Percentiles rank a stretch among this genome's conserved stretches.
phyloP scores from a whole-genome alignment of 805 yeast species.

The Metschnikowia noctiluminum region DNA sequence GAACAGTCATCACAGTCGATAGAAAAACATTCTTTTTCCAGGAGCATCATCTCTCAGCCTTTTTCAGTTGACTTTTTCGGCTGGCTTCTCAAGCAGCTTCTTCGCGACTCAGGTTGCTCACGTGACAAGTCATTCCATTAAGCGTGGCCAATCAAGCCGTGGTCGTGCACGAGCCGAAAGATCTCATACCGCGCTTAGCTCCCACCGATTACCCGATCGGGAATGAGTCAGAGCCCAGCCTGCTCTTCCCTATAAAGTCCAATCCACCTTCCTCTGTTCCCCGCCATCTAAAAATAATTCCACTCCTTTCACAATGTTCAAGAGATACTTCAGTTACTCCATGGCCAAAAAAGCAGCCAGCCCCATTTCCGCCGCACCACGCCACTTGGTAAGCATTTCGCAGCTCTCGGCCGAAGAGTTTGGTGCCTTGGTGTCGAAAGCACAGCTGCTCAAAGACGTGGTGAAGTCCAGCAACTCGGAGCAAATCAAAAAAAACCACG shows the following conservation, averaged over 20 bases:
- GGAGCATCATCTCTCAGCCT: too few species aligned
- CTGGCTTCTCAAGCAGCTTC: too few species aligned
- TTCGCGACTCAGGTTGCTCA: not conserved
- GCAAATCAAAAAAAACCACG: conserved; percentile 34
- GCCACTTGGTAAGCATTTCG: conserved; percentile 81
- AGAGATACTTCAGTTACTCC: conserved; percentile 11
- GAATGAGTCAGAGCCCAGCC: conserved; percentile 15
- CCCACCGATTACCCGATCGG: conserved; percentile 12
- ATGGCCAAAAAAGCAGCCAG: conserved; percentile 2
- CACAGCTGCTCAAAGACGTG: conserved; percentile 60
- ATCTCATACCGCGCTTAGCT: conserved; percentile 20
- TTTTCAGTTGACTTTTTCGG: too few species aligned
- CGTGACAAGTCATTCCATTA: not conserved
- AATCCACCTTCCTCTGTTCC: not conserved
- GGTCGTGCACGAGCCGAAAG: conserved; percentile 15
- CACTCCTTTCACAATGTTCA: conserved; percentile 10
- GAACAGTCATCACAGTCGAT: too few species aligned
- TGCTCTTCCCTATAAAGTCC: not conserved
- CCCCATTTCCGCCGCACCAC: conserved; percentile 24
- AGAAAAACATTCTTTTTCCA: too few species aligned
- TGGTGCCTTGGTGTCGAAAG: conserved; percentile 65
- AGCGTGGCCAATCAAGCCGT: conserved; percentile 1
- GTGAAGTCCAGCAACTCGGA: conserved; percentile 52
- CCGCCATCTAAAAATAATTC: not conserved
- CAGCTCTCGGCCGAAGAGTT: conserved; percentile 76